Evolutionary conservation across 192 early-diverging fungal species (phyloP).

Genomic region (Mortierella hygrophila): DNA sequence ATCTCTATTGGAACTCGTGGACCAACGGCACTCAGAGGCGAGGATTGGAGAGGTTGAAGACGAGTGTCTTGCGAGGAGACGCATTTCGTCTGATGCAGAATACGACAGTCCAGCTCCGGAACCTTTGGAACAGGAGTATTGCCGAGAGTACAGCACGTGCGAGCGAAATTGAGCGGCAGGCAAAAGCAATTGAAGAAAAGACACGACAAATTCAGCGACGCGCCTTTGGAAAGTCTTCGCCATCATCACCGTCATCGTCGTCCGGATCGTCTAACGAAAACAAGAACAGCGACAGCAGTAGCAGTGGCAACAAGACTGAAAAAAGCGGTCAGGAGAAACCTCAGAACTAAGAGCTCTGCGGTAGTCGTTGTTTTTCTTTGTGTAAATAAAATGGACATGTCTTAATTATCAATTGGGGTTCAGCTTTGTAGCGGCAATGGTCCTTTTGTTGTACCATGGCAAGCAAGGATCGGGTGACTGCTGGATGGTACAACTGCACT

Average conservation of each 20-base stretch:
- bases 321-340: background rate
- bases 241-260: background rate
- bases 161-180: slow-evolving; percentile 17
- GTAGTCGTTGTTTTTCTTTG: background rate
- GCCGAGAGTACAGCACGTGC: slow-evolving; percentile 10
- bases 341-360: background rate
- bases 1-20: slow-evolving; percentile 44
- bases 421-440: too few relatives aligned
- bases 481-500: too few relatives aligned
- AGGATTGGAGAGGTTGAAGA: slow-evolving; percentile 35
- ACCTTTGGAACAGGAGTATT: slow-evolving; percentile 14
- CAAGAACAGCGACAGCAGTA: background rate
- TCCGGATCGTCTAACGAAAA: background rate
- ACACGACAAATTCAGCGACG: slow-evolving; percentile 1
- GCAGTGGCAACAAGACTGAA: background rate
- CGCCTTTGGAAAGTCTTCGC: background rate
- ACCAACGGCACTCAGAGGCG: slow-evolving; percentile 50
- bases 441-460: too few relatives aligned
- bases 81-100: slow-evolving; percentile 23
- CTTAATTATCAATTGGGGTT: too few relatives aligned
- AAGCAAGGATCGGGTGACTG: too few relatives aligned
- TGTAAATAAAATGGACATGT: background rate
- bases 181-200: slow-evolving; percentile 11
- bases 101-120: slow-evolving; percentile 23
- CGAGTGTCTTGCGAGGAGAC: slow-evolving; percentile 40